phyloP scores from a whole-genome alignment of 2,329 filamentous ascomycete genomes.

The Diplodia intermedia region DNA sequence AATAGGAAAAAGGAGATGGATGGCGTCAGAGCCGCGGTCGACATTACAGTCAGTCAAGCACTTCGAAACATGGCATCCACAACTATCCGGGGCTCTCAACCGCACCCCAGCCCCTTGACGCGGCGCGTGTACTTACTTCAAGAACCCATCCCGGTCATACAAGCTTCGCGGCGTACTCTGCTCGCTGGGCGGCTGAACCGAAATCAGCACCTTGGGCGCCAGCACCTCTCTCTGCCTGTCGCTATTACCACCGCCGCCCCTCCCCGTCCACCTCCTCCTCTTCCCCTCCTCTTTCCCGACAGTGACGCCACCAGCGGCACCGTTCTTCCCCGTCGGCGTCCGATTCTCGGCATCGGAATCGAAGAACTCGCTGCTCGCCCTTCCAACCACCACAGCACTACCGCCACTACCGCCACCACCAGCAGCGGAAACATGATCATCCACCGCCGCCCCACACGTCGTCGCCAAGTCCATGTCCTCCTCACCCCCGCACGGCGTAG shows the following conservation, averaged over 20 bases:
- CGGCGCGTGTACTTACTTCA: conserved; percentile 33
- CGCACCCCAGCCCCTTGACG: neutral
- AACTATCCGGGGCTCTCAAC: neutral
- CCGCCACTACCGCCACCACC: neutral
- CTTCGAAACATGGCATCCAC: neutral
- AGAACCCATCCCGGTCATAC: conserved; percentile 46
- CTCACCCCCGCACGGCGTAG: neutral
- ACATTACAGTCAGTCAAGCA: neutral
- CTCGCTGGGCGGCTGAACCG: conserved; percentile 37
- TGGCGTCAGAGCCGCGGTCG: neutral
- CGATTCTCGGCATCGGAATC: conserved; percentile 25
- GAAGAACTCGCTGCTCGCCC: neutral
- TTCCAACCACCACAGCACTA: neutral
- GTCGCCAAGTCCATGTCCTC: neutral
- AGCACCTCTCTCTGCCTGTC: conserved; percentile 10
- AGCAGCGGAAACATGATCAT: neutral
- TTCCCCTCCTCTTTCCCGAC: conserved; percentile 2
- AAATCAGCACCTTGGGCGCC: conserved; percentile 35
- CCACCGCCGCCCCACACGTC: neutral
- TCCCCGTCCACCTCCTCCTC: conserved; percentile 10
- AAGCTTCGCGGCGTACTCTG: conserved; percentile 42
- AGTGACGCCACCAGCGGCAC: neutral
- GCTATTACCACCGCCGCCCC: neutral
- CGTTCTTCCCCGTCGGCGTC: neutral
- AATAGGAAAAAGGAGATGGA: neutral